Conservation (phyloP, 768 basidiomycete genomes). For the Tricholoma terreum region DNA sequence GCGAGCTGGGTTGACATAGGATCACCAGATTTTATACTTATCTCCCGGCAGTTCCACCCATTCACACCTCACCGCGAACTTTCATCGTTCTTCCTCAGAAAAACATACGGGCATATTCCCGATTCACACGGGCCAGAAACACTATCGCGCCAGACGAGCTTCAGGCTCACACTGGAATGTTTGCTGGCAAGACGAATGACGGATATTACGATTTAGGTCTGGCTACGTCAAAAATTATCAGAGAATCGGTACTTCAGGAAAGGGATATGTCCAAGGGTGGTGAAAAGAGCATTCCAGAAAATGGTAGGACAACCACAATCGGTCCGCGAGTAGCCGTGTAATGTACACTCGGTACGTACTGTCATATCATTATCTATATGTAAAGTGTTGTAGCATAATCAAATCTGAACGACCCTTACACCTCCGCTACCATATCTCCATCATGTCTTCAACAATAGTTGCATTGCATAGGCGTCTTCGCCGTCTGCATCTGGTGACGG, state of each 20-base stretch:
- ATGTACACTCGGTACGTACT: not conserved
- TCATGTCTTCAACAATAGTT: slow-evolving; percentile 49
- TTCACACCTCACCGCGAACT: slow-evolving; percentile 52
- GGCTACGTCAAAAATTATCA: slow-evolving; percentile 55
- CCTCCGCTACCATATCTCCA: not conserved
- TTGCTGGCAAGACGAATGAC: slow-evolving; percentile 75
- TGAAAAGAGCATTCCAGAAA: not conserved
- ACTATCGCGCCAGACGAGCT: slow-evolving; percentile 71
- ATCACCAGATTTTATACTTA: slow-evolving; percentile 70
- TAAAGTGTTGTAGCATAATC: not conserved
- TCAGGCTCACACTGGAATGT: slow-evolving; percentile 88
- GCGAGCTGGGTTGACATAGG: not conserved
- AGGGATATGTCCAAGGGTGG: slow-evolving; percentile 16
- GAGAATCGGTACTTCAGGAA: slow-evolving; percentile 46
- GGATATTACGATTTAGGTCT: slow-evolving; percentile 88
- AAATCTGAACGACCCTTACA: not conserved
- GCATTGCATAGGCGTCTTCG: slow-evolving; percentile 93
- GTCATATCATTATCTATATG: slow-evolving; percentile 2
- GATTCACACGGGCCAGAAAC: slow-evolving; percentile 68
- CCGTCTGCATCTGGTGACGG: slow-evolving; percentile 78
- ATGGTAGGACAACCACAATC: not conserved
- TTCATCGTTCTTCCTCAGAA: slow-evolving; percentile 75
- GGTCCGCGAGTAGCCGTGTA: not conserved
- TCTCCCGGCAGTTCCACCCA: slow-evolving; percentile 67
- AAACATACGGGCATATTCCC: slow-evolving; percentile 41